Base-by-base conservation (phyloP, 169 alveolate genomes). In the Neospora caninum region DNA sequence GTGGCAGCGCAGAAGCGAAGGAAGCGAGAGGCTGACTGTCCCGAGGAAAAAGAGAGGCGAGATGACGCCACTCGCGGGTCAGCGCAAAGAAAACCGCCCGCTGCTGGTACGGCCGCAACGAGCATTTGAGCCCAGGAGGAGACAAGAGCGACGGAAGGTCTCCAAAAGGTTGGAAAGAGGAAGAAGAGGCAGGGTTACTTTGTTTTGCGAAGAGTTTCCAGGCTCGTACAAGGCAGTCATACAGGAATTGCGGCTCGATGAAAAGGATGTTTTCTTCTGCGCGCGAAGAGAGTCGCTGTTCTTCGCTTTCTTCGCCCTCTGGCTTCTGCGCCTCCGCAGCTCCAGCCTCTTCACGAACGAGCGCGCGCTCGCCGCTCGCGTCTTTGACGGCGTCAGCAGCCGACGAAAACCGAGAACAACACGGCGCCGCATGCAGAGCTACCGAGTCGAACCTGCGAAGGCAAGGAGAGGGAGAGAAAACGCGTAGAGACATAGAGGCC, bases 91-190 rank as follows among this genome's bases (percentile, higher is more conserved):
- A 91, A 70, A 94, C 94, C 41, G 96, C 96, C 43, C 94, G 49
- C 93, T 91, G 93, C 93, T 94, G 96, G 78, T 94, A 94, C 27
- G 96, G 92, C 54, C 96, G 92, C 84, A 94, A 94, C 45, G 20
- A 38, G 34, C 95, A 93, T 36, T 39, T 67, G 53, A 93, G 93
- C 42, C 94, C 93, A 39, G 91, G 73, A 16, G 93, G 95, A 36
- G 42, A 18, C 78, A 92, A 38, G 29, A 80, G 67, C 69, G 42
- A 58, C 27, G 86, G 86, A 4, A 78, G 86, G 45, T 13, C 91
- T 69, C 34, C 67, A 54, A 58, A 91, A 58, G 45, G 91, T 1
- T 36, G 22, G 31, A n/a, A 20, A 4, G 31, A n/a, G 69, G 73
- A 69, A 88, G 69, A 88, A 88, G 64, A 22, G 88, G 88, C 80